Conservation (phyloP, 441 rosid species). For the Erysimum cheiri region DNA sequence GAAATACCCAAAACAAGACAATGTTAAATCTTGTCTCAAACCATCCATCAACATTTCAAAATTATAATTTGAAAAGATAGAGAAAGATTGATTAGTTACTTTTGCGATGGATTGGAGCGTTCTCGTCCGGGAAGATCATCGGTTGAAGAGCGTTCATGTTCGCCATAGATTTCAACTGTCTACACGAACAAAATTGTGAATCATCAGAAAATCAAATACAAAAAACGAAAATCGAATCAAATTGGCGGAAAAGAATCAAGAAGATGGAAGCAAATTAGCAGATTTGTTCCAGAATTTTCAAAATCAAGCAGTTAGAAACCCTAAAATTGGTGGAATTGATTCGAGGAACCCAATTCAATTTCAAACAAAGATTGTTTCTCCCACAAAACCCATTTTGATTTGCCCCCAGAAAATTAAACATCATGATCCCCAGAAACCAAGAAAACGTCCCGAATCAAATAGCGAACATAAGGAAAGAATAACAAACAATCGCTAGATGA, state of each 20-base stretch:
- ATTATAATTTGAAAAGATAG: background rate
- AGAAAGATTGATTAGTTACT: background rate
- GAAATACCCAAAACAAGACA: background rate
- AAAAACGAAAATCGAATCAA: background rate
- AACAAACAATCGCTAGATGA: background rate
- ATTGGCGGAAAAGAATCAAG: background rate
- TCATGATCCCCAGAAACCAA: background rate
- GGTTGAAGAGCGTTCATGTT: slow-evolving; percentile 37
- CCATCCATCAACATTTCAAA: background rate
- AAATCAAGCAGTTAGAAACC: slow-evolving; percentile 24
- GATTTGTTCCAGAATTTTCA: background rate
- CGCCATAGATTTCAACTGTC: slow-evolving; percentile 32
- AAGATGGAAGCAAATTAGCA: background rate
- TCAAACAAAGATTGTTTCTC: background rate
- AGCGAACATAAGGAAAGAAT: background rate
- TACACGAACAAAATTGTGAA: background rate
- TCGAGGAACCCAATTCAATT: background rate
- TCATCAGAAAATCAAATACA: background rate
- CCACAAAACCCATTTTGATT: slow-evolving; percentile 7
- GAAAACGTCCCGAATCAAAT: background rate
- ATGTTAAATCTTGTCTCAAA: background rate
- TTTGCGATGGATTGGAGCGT: slow-evolving; percentile 43
- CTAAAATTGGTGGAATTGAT: slow-evolving; percentile 15
- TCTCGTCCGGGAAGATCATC: slow-evolving; percentile 45
- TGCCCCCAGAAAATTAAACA: background rate